Evolutionary conservation across 1,284 basidiomycete species (phyloP).

Genomic region (Pterulicium gracile): DNA sequence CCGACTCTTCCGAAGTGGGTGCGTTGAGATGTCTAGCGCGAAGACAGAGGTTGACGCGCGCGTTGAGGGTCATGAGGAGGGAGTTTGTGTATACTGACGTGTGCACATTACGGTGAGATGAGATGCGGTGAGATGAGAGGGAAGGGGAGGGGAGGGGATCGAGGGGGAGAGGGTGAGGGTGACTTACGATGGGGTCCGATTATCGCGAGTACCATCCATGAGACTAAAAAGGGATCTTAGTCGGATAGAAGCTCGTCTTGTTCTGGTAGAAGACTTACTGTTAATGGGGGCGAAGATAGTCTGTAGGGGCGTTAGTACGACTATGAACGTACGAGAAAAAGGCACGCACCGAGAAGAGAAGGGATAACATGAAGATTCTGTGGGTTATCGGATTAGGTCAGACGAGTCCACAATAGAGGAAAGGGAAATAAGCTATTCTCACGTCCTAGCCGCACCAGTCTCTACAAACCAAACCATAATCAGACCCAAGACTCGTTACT

Average conservation of each 20-base stretch:
- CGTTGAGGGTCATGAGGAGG: not conserved
- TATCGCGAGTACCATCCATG: not conserved
- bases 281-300: not conserved
- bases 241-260: too few species aligned
- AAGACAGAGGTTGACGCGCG: not conserved
- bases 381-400: too few species aligned
- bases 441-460: not conserved
- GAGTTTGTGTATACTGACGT: not conserved
- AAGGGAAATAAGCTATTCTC: not conserved
- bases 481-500: too few species aligned
- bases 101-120: not conserved
- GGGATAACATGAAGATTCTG: not conserved
- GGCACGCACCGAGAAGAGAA: not conserved
- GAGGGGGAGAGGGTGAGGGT: too few species aligned
- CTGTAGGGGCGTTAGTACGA: not conserved
- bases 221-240: not conserved
- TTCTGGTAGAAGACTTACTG: not conserved
- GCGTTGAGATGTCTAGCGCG: too few species aligned
- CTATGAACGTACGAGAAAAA: not conserved
- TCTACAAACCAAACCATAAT: not conserved
- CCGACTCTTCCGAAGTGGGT: too few species aligned
- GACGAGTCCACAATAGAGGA: not conserved
- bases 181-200: not conserved
- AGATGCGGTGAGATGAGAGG: not conserved
- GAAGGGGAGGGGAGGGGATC: too few species aligned